Evolutionary conservation across 805 yeast genomes (phyloP).

Genomic region (Candida montana): DNA sequence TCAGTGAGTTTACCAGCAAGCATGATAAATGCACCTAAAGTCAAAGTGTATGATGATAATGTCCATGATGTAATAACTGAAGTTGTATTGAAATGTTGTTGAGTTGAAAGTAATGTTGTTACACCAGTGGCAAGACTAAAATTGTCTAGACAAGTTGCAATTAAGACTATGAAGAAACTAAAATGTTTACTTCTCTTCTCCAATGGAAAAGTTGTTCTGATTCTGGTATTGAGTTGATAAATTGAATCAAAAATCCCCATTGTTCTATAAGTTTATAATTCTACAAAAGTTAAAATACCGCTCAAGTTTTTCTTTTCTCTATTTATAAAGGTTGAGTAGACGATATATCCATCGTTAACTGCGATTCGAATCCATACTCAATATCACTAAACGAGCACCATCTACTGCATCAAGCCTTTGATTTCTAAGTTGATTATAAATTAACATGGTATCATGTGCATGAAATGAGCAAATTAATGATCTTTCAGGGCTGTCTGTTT

Average conservation of each 20-base stretch:
- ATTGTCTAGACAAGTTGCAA: conserved; percentile 9
- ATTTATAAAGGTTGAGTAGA: no score
- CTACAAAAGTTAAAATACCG: no score
- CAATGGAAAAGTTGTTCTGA: neutral
- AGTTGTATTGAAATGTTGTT: conserved; percentile 2
- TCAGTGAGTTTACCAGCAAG: conserved; percentile 37
- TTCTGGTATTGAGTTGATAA: neutral
- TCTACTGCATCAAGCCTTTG: no score
- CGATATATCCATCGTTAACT: no score
- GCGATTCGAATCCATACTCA: no score
- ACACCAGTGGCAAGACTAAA: conserved; percentile 9
- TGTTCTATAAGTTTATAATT: neutral
- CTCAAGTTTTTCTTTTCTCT: no score
- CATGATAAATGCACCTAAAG: conserved; percentile 39
- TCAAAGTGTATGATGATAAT: conserved; percentile 37
- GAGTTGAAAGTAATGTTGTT: conserved; percentile 1
- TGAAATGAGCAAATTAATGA: no score
- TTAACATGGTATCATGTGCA: no score
- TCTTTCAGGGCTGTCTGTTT: no score
- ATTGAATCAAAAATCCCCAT: neutral
- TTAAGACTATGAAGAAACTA: neutral
- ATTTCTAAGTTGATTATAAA: no score
- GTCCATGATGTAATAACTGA: conserved; percentile 35
- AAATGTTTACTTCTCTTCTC: conserved; percentile 1
- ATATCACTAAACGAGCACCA: no score